A percentile compares a stretch with the other conserved stretches of the same genome.
These are phyloP conservation scores for Fusarium concolor DNA, from an alignment of 2,329 filamentous ascomycete genomes.

Conservation along the genomic window DNA sequence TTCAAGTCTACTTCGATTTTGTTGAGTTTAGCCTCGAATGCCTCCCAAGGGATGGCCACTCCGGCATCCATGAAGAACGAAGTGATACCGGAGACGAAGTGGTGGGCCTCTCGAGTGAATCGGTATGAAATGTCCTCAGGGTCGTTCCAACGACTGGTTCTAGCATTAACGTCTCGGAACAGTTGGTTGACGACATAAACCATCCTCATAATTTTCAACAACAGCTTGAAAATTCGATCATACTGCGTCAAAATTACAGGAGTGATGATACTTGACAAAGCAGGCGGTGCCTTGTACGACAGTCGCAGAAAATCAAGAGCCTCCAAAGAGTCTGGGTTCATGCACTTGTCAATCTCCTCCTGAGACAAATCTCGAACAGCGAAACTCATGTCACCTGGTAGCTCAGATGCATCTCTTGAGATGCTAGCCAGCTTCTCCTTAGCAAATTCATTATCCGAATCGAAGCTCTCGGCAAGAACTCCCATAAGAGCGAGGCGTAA, in stretches of 20 bases:
- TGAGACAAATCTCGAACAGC: conserved; percentile 82
- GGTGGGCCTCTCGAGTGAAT: conserved; percentile 81
- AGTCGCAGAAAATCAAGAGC: conserved; percentile 94
- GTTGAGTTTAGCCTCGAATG: conserved; percentile 74
- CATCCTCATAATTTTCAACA: conserved; percentile 83
- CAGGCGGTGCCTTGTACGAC: conserved; percentile 81
- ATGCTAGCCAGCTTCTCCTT: conserved; percentile 45
- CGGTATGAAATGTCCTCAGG: conserved; percentile 59
- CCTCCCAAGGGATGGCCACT: conserved; percentile 77
- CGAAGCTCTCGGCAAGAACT: conserved; percentile 81
- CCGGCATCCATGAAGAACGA: conserved; percentile 85
- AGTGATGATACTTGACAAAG: conserved; percentile 80
- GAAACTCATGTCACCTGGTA: conserved; percentile 82
- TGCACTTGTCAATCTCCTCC: conserved; percentile 83
- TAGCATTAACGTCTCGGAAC: conserved; percentile 65
- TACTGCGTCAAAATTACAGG: conserved; percentile 78
- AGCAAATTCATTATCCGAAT: conserved; percentile 40
- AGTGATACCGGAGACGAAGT: conserved; percentile 79
- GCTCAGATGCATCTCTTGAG: conserved; percentile 50
- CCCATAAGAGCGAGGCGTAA: conserved; percentile 90
- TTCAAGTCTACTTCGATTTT: conserved; percentile 69
- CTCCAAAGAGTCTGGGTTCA: conserved; percentile 84
- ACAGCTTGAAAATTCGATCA: conserved; percentile 83
- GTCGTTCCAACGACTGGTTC: conserved; percentile 50
- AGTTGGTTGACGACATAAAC: conserved; percentile 78